Conservation (phyloP, 1,139 yeast species). For the Scheffersomyces cryptocercus region DNA sequence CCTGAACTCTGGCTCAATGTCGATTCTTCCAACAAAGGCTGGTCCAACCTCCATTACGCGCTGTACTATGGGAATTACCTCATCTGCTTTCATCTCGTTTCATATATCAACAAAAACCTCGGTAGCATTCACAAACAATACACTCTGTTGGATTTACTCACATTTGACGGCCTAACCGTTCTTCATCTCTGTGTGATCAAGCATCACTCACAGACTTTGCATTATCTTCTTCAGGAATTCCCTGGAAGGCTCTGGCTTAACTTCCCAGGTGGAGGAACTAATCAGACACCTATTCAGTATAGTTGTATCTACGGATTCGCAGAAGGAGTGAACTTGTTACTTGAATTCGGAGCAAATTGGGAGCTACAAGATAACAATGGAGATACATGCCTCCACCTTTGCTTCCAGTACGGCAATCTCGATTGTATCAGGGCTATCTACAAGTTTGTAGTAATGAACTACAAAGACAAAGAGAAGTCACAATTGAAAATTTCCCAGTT, state of each 20-base stretch:
- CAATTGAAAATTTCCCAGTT: constrained; percentile 26
- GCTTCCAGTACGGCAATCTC: constrained; percentile 73
- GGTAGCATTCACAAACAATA: constrained; percentile 18
- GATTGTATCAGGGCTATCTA: constrained; percentile 64
- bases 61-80: constrained; percentile 78
- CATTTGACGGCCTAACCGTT: constrained; percentile 71
- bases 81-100: constrained; percentile 62
- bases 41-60: constrained; percentile 90
- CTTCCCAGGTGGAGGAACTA: constrained; percentile 46
- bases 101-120: constrained; percentile 29
- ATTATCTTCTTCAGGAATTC: constrained; percentile 78
- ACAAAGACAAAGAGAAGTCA: constrained; percentile 34
- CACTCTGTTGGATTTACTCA: constrained; percentile 36
- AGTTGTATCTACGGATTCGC: constrained; percentile 68
- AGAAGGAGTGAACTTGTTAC: constrained; percentile 67
- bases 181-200: constrained; percentile 72
- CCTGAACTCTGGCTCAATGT: constrained; percentile 78
- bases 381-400: constrained; percentile 77
- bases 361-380: constrained; percentile 61
- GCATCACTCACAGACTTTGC: constrained; percentile 75
- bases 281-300: constrained; percentile 73
- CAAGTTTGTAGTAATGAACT: constrained; percentile 24
- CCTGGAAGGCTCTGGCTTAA: constrained; percentile 65
- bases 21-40: constrained; percentile 69
- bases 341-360: constrained; percentile 82